Base-by-base conservation (phyloP, 257 asterid genomes). In the Nicotiana tomentosiformis region DNA sequence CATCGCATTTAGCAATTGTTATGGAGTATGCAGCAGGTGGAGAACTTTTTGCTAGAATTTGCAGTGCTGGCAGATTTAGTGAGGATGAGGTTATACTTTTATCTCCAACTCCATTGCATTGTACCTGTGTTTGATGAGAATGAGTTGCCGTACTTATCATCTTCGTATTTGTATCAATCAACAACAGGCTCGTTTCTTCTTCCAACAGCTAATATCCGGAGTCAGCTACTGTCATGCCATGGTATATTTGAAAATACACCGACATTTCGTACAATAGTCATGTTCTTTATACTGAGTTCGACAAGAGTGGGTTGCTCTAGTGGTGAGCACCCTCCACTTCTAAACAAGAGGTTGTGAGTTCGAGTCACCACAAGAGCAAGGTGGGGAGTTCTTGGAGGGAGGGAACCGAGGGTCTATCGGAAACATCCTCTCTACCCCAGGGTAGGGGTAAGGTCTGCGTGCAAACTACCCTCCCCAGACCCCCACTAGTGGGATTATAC, bases 11-110 rank as follows among this genome's bases (percentile, higher is more conserved):
- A 23, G 98, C 97, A 74, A 95, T 95, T 85, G 91, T 95, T 86
- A 95, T 95, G 99, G 99, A 95, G 88, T 95, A 94, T 82, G 99
- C 98, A 56, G 93, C 98, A 5, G 99, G 98, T 23, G 99, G 99
- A 17, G 99, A 95, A 89, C 97, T 95, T 55, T 95, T 95, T 67
- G 98, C 93, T 85, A 95, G 93, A 86, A 95, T 95, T 77, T 94
- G 99, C 87, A 94, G 89, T 86, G 99, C 99, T 83, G 99, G 99
- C 43, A 90, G 98, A 66, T 95, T 95, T 85, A 95, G 99, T 80
- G 99, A 95, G 84, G 99, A 95, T 37, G 99, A 95, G 95, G 99
- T 94, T 83, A 39, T 20, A 43, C 39, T 33, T 15, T 66, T 43
- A 39, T 15, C 58, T 68, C 5, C 17, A 30, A 4, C 5, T 32